phyloP scores from a whole-genome alignment of 2,329 filamentous ascomycete genomes.

The Aspergillus carbonarius region DNA sequence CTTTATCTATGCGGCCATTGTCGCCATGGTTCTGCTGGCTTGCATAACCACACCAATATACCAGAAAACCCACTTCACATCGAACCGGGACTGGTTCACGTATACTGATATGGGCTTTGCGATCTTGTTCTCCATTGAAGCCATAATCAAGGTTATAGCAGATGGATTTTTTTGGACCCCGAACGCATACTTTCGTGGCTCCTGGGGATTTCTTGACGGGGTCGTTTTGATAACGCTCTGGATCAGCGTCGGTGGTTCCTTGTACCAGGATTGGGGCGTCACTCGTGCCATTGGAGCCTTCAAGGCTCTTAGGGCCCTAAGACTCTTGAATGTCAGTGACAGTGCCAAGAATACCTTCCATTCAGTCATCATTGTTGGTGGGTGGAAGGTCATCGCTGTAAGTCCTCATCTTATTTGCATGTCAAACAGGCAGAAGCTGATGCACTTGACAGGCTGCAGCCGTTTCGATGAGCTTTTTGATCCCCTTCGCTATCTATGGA shows the following conservation, averaged over 20 bases:
- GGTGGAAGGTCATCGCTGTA: conserved; percentile 87
- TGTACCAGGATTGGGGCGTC: conserved; percentile 78
- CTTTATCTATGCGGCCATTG: conserved; percentile 89
- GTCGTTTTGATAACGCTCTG: conserved; percentile 89
- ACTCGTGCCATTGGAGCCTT: conserved; percentile 93
- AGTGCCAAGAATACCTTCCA: conserved; percentile 96
- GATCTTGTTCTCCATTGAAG: conserved; percentile 79
- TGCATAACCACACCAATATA: conserved; percentile 94
- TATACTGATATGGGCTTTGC: conserved; percentile 93
- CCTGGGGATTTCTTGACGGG: conserved; percentile 95
- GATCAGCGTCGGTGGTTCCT: conserved; percentile 85
- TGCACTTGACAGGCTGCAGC: conserved; percentile 64
- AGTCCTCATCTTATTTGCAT: conserved; percentile 31
- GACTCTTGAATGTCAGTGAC: conserved; percentile 92
- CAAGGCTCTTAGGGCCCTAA: conserved; percentile 88
- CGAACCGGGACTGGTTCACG: conserved; percentile 84
- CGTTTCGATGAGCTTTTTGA: conserved; percentile 88
- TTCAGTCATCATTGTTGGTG: conserved; percentile 88
- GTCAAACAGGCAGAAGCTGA: neutral
- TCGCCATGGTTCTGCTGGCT: conserved; percentile 95
- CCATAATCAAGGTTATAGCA: conserved; percentile 86
- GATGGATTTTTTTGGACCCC: conserved; percentile 96
- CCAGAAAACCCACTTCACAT: conserved; percentile 79
- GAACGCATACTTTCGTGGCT: conserved; percentile 93
- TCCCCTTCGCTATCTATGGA: conserved; percentile 95